Evolutionary conservation across 2,329 filamentous ascomycete genomes (phyloP).

Genomic region (Penicillium sp.): DNA sequence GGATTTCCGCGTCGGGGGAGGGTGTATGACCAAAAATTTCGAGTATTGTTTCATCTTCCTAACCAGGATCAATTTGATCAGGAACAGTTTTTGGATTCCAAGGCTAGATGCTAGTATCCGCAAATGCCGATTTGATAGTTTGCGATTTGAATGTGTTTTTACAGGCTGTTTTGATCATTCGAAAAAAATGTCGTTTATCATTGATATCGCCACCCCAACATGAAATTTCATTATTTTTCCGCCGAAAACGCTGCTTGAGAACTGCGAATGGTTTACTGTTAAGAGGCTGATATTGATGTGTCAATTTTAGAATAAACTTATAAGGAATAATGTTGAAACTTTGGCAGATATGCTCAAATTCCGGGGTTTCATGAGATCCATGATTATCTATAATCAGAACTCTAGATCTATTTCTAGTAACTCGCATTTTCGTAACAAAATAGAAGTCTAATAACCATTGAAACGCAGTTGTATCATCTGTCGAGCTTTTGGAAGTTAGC

Average conservation of each 20-base stretch:
- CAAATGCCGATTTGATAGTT: too few species aligned
- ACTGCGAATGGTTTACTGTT: neutral
- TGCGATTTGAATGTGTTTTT: too few species aligned
- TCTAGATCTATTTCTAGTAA: neutral
- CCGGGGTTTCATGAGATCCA: neutral
- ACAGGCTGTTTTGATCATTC: too few species aligned
- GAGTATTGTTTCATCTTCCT: too few species aligned
- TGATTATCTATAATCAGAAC: neutral
- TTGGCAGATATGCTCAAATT: neutral
- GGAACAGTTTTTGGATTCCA: too few species aligned
- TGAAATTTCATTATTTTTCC: neutral
- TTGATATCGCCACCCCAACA: neutral
- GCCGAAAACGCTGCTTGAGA: neutral
- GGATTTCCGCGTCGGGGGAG: too few species aligned
- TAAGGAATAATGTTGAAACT: neutral
- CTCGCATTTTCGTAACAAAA: neutral
- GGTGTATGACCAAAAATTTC: too few species aligned
- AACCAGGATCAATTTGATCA: too few species aligned
- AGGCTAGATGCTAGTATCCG: too few species aligned
- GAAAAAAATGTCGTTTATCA: too few species aligned
- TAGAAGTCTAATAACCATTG: neutral
- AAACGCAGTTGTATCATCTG: neutral
- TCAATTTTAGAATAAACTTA: neutral
- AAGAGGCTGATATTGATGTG: neutral
- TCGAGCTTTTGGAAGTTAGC: neutral